Evolutionary conservation across 345 rosid genomes (phyloP).

Genomic region (Gossypium rotundifolium): DNA sequence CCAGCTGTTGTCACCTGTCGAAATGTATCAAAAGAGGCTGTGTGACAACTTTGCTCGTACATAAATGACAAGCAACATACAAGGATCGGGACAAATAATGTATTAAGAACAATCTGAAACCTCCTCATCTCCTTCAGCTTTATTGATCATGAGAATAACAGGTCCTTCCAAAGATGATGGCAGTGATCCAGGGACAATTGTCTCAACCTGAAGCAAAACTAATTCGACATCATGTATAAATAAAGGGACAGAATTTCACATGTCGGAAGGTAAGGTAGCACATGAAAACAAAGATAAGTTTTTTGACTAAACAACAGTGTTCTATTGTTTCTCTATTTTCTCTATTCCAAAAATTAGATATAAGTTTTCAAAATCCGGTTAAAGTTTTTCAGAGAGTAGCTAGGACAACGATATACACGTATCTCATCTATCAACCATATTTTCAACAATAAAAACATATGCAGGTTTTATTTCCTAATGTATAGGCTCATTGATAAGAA

Average conservation of each 20-base stretch:
- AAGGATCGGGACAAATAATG: background rate
- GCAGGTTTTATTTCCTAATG: background rate
- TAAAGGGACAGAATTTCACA: background rate
- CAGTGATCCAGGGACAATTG: conserved; percentile 70
- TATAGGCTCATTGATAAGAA: background rate
- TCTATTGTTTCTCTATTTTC: too few species aligned
- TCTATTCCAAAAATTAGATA: too few species aligned
- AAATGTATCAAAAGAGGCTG: conserved; percentile 4
- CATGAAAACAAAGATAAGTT: background rate
- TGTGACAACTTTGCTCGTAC: background rate
- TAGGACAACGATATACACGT: too few species aligned
- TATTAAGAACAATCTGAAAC: conserved; percentile 24
- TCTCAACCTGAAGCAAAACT: conserved; percentile 54
- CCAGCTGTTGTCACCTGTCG: conserved; percentile 82
- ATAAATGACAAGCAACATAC: background rate
- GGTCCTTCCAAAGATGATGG: conserved; percentile 63
- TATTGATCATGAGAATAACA: conserved; percentile 70
- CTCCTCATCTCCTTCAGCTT: conserved; percentile 99
- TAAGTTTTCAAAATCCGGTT: too few species aligned
- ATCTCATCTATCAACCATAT: background rate
- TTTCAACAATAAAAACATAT: conserved; percentile 11
- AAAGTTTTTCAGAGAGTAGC: too few species aligned
- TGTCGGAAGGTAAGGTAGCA: background rate
- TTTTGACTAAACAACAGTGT: too few species aligned
- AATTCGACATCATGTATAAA: background rate